Evolutionary conservation across 768 basidiomycete genomes (phyloP), one percentile per base, ranked within the genome.

Genomic region (Pleurotus sapidus): DNA sequence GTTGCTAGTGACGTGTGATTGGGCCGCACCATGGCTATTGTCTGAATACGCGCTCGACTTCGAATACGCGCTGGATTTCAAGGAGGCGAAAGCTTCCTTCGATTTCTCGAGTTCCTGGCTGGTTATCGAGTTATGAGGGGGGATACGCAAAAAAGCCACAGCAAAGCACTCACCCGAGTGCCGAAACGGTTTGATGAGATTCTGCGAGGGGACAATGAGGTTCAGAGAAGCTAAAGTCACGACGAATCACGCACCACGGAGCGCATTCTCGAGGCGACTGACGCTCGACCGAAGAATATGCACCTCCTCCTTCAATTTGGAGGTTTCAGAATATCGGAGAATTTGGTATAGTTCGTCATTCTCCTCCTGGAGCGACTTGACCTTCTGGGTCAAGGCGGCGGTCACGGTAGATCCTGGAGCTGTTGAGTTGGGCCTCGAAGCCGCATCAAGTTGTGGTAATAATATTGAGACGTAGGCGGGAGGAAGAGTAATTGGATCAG

Each of bases 271-370:
- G 30, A 94, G 74, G 64, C 84, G 83, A 50, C 77, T 77, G 43
- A 91, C 88, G 30, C 86, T 82, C 61, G 83, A 77, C 34, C 84
- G 77, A 55, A 94, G 75, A 5, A 83, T 83, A 48, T 83, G 81
- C 9, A 88, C 88, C 67, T 94, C 89, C 65, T 93, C 92, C 67
- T 91, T 91, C 60, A 94, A 67, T 67, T 82, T 86, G 4, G 91
- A 91, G 0, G 89, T 88, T 70, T 94, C 91, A 40, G 87, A 83
- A 23, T 76, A 76, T 68, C 84, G 88, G 56, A 94, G 71, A 8
- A 93, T 72, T 49, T 85, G 82, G 67, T 93, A 94, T 15, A 94
- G 69, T 61, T 94, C 92, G 62, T 94, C 91, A 59, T 94, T 94
- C 70, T 94, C 92, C 56, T 92, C 88, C 67, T 94, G 92, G 8